Percentiles rank a stretch among this genome's conserved stretches.
phyloP scores from a whole-genome alignment of 305 asterid genomes.

The Fraxinus latifolia region DNA sequence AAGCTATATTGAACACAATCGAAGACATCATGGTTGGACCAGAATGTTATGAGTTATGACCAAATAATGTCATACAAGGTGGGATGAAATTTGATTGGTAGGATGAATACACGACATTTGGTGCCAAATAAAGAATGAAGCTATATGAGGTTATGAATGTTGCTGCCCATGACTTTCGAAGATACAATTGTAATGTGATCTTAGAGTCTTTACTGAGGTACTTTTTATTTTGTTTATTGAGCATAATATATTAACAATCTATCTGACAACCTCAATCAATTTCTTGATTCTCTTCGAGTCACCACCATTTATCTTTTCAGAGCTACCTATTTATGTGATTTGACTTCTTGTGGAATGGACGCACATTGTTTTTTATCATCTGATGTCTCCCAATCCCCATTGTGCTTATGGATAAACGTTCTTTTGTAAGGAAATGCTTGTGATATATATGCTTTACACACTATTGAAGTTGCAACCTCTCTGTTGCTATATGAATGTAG shows the following conservation, averaged over 20 bases:
- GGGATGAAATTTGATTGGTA: background rate
- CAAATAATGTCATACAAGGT: background rate
- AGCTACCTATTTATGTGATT: background rate
- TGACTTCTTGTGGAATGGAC: background rate
- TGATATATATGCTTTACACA: background rate
- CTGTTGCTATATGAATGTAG: background rate
- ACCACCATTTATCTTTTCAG: background rate
- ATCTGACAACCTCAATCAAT: background rate
- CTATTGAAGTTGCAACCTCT: background rate
- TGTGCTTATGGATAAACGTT: background rate
- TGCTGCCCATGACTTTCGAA: background rate
- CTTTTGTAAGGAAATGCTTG: background rate
- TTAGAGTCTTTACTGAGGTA: background rate
- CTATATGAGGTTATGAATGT: background rate
- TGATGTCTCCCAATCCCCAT: background rate
- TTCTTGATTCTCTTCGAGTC: background rate
- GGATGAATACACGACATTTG: background rate
- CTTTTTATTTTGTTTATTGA: background rate
- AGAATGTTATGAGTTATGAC: background rate
- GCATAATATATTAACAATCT: background rate
- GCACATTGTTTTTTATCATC: background rate
- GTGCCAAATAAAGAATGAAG: background rate
- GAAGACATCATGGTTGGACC: background rate
- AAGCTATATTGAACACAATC: background rate
- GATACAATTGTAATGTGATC: background rate